Evolutionary conservation across 148 eudicot genomes (phyloP), one percentile per base, ranked within the genome.

Genomic region (Oxyria digyna): DNA sequence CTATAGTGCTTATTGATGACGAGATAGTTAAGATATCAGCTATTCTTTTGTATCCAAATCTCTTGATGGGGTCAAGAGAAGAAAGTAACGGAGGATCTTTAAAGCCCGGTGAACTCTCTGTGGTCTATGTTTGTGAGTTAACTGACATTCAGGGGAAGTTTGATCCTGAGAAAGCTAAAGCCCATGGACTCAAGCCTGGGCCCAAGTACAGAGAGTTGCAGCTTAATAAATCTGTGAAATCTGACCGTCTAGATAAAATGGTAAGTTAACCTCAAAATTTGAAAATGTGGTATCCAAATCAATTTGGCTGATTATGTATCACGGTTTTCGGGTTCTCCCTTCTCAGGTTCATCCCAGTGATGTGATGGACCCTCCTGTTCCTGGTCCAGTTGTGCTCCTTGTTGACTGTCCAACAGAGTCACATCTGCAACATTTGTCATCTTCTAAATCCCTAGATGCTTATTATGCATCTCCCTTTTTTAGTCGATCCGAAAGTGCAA

Each of bases 21-120:
- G 98, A 90, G 76, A 87, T 94, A 54, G 92, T 94, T 23, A 94
- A 86, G 77, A 73, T 94, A 82, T 94, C 98, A 21, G 98, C 97
- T 71, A 71, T 90, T 78, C 83, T 90, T 29, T 74, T 94, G 74
- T 77, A 70, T 68, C 96, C 97, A 69, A 71, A 63, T 69, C 29
- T 27, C 62, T 42, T 75, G 55, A 73, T 24, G 18, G 64, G 69
- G 13, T 10, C 27, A 0, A 45, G 14, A 62, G 64, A 73, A 33
- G 76, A 59, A 9, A 75, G 67, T 67, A 43, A 50, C 67, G 76
- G 42, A 71, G 12, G 67, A 32, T 37, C 50, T 15, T 15, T 69
- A 33, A 90, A 88, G 76, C 87, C 92, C 57, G 89, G 95, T 64
- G 92, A 94, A 76, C 73, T 90, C 62, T 85, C 97, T 2, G 97